Evolutionary conservation across 371 early-diverging fungal species (phyloP).

Genomic region (Mortierella sp.): DNA sequence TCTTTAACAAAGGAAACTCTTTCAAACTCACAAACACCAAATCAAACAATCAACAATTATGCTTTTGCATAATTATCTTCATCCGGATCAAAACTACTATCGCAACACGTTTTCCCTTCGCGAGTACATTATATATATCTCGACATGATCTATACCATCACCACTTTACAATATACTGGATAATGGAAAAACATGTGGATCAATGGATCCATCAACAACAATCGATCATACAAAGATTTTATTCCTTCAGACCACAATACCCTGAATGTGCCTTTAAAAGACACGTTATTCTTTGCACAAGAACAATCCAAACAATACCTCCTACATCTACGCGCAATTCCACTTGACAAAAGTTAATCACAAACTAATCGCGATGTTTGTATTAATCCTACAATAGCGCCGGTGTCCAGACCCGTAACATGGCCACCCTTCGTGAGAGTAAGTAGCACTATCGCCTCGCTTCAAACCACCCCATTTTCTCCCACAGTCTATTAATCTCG

Average conservation of each 20-base stretch:
- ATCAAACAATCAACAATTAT: too few species aligned
- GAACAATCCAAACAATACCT: not conserved
- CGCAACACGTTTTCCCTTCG: too few species aligned
- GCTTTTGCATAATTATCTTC: too few species aligned
- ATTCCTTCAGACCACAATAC: not conserved
- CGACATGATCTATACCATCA: too few species aligned
- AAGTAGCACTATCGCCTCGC: slow-evolving; percentile 44
- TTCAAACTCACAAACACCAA: too few species aligned
- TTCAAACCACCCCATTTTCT: not conserved
- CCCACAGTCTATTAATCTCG: not conserved
- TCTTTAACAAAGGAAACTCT: too few species aligned
- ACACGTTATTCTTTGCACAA: not conserved
- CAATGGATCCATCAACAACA: too few species aligned
- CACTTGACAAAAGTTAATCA: not conserved
- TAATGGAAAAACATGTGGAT: too few species aligned
- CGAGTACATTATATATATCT: too few species aligned
- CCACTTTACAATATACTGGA: too few species aligned
- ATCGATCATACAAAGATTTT: too few species aligned
- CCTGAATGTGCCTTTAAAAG: not conserved
- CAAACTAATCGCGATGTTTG: slow-evolving; percentile 9
- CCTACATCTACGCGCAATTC: not conserved
- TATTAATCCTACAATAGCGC: slow-evolving; percentile 23
- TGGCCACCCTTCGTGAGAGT: slow-evolving; percentile 95
- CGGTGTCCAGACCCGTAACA: slow-evolving; percentile 84
- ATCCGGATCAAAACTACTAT: too few species aligned